Base-by-base conservation (phyloP, 169 alveolate species). In the Eimeria falciformis region DNA sequence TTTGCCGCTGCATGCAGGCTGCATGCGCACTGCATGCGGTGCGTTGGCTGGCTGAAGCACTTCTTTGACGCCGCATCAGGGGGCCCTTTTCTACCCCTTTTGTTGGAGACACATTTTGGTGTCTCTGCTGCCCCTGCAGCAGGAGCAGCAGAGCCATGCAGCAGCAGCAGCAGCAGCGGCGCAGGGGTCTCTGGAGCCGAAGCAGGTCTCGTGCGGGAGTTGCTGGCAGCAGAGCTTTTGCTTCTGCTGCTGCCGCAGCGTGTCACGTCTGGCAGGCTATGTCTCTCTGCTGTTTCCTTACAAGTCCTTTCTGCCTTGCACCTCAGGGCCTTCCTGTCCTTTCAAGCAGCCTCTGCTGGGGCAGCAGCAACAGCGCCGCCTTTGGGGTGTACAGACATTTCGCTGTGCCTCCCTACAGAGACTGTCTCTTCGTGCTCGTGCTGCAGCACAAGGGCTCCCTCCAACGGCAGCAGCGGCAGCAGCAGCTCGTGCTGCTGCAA, bases 151-250 rank as follows among this genome's bases (percentile, higher is more conserved):
- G 6, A 3, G 33, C 56, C 33, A 25, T 43, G 56, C 84, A 45
- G 84, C 84, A 73, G 62, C 84, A 73, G 56, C 84, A 73, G 27
- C 71, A 14, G 71, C 33, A 14, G 71, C 71, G 25, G 71, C 5
- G 9, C 33, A 14, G 18, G 71, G 9, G 5, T 7, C 9, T 7
- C 9, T 58, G 71, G 33, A 58, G 7, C 29, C 27, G 25, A 58
- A 21, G 29, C 71, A 21, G 25, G 33, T 5, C 71, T 58, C 21
- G 71, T 58, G 5, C 71, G 11, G 29, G 71, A 58, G 71, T 21
- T 58, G 71, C 27, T 58, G 71, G 33, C 9, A 27, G 71, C 71
- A 7, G 71, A 58, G 27, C 25, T 58, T 14, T 27, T 58, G 71
- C 27, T 58, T 14, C 71, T 58, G 71, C 71, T 58, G 71, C 71